phyloP scores from a whole-genome alignment of 139 green algal genomes.

The Trebouxia sp. region DNA sequence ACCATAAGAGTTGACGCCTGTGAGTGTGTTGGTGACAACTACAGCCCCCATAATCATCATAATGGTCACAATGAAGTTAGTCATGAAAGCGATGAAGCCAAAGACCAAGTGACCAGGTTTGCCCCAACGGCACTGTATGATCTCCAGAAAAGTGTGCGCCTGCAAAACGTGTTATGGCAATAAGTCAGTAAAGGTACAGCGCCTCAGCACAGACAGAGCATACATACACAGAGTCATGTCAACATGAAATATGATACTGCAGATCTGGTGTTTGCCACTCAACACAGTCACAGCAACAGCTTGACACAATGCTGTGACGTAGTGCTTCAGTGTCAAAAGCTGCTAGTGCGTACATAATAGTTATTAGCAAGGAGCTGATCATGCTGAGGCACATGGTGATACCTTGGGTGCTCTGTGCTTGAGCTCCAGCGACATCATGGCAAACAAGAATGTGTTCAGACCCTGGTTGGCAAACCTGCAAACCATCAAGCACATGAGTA shows the following conservation, averaged over 20 bases:
- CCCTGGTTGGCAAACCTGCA: constrained; percentile 83
- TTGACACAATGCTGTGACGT: no score
- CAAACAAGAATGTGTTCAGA: constrained; percentile 90
- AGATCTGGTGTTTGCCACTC: no score
- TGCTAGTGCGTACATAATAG: no score
- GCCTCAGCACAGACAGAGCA: no score
- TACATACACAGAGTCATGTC: no score
- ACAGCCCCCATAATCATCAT: constrained; percentile 32
- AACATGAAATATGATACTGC: no score
- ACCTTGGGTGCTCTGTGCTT: constrained; percentile 88
- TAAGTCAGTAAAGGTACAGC: no score
- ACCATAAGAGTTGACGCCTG: constrained; percentile 28
- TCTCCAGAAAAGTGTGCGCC: constrained; percentile 91
- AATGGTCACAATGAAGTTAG: constrained; percentile 33
- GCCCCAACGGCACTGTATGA: constrained; percentile 44
- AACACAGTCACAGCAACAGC: no score
- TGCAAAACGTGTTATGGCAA: no score
- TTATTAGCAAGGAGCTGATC: no score
- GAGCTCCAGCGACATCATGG: constrained; percentile 90
- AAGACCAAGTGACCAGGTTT: constrained; percentile 18
- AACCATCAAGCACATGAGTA: not conserved
- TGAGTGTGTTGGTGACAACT: constrained; percentile 10
- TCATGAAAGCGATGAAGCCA: constrained; percentile 28
- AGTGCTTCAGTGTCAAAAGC: no score
- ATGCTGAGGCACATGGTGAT: no score